phyloP scores from a whole-genome alignment of 805 yeast species.

The Priceomyces castillae region DNA sequence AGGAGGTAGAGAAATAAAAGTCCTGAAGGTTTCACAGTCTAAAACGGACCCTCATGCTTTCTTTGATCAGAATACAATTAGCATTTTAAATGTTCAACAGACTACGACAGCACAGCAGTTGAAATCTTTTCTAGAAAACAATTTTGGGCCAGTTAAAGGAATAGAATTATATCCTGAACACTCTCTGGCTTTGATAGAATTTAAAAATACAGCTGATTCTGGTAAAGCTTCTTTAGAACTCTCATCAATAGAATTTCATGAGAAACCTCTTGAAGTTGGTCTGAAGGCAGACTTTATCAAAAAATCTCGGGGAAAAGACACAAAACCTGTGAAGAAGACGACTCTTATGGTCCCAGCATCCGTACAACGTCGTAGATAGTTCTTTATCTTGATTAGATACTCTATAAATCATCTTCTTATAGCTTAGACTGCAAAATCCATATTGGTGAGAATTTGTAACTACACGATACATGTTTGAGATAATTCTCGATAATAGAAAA shows the following conservation, averaged over 20 bases:
- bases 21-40: slow-evolving; percentile 24
- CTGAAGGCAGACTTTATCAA: slow-evolving; percentile 6
- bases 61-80: slow-evolving; percentile 17
- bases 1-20: slow-evolving; percentile 48
- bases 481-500: background rate
- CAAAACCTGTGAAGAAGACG: background rate
- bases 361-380: slow-evolving; percentile 4
- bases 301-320: background rate
- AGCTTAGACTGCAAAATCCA: too few species aligned
- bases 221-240: slow-evolving; percentile 50
- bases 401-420: too few species aligned
- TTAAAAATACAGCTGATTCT: slow-evolving; percentile 40
- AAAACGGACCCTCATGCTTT: slow-evolving; percentile 13
- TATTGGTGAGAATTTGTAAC: background rate
- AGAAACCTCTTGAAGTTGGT: slow-evolving; percentile 14
- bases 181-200: slow-evolving; percentile 51
- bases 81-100: slow-evolving; percentile 25
- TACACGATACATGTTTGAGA: background rate
- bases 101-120: slow-evolving; percentile 38
- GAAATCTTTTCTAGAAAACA: slow-evolving; percentile 21
- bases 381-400: background rate
- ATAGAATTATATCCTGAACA: slow-evolving; percentile 46
- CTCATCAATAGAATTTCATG: slow-evolving; percentile 38
- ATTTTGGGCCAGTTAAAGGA: slow-evolving; percentile 36
- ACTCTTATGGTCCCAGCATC: slow-evolving; percentile 9